Evolutionary conservation across 2,329 filamentous ascomycete species (phyloP).

Genomic region (Colletotrichum australisinense): DNA sequence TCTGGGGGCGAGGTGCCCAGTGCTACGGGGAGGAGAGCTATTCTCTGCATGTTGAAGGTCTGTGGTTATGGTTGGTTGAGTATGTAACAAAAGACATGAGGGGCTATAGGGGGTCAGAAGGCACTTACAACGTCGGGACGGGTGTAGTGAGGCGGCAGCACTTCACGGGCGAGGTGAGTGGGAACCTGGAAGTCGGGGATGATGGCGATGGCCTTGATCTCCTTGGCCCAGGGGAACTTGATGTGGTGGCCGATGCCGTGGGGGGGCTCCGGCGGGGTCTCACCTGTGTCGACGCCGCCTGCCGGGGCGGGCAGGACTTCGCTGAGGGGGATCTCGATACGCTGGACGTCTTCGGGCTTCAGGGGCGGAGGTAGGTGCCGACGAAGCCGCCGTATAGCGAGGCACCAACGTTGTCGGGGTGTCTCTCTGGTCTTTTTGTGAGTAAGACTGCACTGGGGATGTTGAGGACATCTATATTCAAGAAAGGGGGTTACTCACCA

Average conservation of each 20-base stretch:
- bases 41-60: slow-evolving; percentile 93
- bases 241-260: slow-evolving; percentile 94
- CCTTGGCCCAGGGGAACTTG: slow-evolving; percentile 91
- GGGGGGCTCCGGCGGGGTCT: slow-evolving; percentile 88
- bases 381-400: slow-evolving; percentile 97
- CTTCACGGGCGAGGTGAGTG: slow-evolving; percentile 90
- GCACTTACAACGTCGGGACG: slow-evolving; percentile 82
- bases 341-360: slow-evolving; percentile 86
- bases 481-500: slow-evolving; percentile 58
- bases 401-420: slow-evolving; percentile 94
- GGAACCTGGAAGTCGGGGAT: slow-evolving; percentile 96
- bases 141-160: slow-evolving; percentile 83
- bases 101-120: slow-evolving; percentile 30
- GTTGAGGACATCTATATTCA: too few species aligned
- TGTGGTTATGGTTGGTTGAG: slow-evolving; percentile 40
- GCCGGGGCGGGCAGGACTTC: slow-evolving; percentile 93
- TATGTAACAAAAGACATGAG: neutral
- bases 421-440: slow-evolving; percentile 68
- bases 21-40: slow-evolving; percentile 89
- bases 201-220: slow-evolving; percentile 97
- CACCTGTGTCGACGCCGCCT: slow-evolving; percentile 90
- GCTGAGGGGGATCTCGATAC: slow-evolving; percentile 92
- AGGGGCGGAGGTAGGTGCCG: slow-evolving; percentile 94
- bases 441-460: neutral
- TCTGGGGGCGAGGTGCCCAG: slow-evolving; percentile 91